Base-by-base conservation (phyloP, 2,329 filamentous ascomycete genomes). In the Arthroderma sp. region DNA sequence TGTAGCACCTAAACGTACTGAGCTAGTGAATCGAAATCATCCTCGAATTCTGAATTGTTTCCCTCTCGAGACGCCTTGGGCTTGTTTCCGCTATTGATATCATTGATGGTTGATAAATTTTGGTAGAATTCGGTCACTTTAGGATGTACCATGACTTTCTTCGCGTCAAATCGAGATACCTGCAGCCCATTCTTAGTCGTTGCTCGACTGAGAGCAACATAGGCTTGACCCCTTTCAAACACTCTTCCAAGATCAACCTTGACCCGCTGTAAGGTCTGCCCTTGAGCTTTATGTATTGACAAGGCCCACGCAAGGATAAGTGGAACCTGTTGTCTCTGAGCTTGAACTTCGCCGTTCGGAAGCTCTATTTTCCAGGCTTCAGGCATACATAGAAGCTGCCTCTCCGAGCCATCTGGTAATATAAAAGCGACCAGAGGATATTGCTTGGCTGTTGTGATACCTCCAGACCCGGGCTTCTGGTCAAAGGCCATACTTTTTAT, bases 171-270 rank as follows among this genome's bases (percentile, higher is more conserved):
- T 37, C 88, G 81, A 53, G 91, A 72, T 11, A 98, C 91, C 67
- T 95, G 89, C 19, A 98, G 75, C 0, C 93, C 93, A 17, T 83
- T 80, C 74, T 96, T 90, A 59, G 80, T 87, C 1, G 89, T 95
- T 13, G 93, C 93, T 72, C 93, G 87, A 76, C 88, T 95, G 13
- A 98, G 81, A 55, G 93, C 93, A 55, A 98, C 93, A 67, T 98
- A 98, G 4, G 93, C 93, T 71, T 98, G 93, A 0, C 93, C 93
- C 71, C 95, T 96, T 70, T 98, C 93, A 65, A 98, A 98, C 0
- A 95, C 88, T 61, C 83, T 86, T 31, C 89, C 87, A 0, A 98
- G 78, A 68, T 98, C 90, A 25, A 98, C 93, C 67, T 95, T 95
- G 59, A 98, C 93, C 54, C 91, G 81, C 67, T 95, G 90, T 25